Evolutionary conservation across 495 filamentous ascomycete species (phyloP), one percentile per base, ranked within the genome.

Genomic region (Penicillium crystallinum): DNA sequence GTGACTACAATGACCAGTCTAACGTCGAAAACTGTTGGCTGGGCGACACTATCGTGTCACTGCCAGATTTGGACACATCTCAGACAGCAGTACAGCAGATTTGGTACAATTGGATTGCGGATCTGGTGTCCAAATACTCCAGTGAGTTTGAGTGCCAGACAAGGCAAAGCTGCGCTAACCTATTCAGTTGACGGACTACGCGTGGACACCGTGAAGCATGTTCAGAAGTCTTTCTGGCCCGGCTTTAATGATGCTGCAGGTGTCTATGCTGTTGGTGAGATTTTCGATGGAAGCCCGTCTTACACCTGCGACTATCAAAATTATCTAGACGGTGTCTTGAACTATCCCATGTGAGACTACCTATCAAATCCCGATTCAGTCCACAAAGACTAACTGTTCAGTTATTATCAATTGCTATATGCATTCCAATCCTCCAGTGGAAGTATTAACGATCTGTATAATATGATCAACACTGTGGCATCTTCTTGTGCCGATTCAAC

Each of bases 181-280:
- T 54, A 22, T 2, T 1, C 37, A 75, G 71, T 95, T 54, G 89
- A 95, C 56, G 89, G 86, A 1, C 75, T 95, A 23, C 83, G 89
- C n/a, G 74, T 93, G 33, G 89, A 93, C 61, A 88, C 84, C 6
- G 84, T 81, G 8, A 85, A 84, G 57, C 81, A 95, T 54, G 84
- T 90, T 31, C 78, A 86, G 58, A 77, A 80, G 49, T 76, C 75
- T 23, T 92, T 91, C 70, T 92, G 81, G 77, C 66, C 81, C 0
- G 75, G 61, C 15, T 91, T 88, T 64, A 72, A 75, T 18, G 53
- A 64, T 10, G 83, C 86, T 35, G 83, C 86, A 3, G 86, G 84
- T 10, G 83, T 91, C 11, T 90, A 86, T 68, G 72, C 79, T 25
- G 71, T 86, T 3, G 86, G 88, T 0, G 89, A 92, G 58, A 80